Percentiles rank a stretch among this genome's conserved stretches.
Evolutionary conservation across 441 rosid species (phyloP).

Genomic region (Pelargonium myrrhifolium): DNA sequence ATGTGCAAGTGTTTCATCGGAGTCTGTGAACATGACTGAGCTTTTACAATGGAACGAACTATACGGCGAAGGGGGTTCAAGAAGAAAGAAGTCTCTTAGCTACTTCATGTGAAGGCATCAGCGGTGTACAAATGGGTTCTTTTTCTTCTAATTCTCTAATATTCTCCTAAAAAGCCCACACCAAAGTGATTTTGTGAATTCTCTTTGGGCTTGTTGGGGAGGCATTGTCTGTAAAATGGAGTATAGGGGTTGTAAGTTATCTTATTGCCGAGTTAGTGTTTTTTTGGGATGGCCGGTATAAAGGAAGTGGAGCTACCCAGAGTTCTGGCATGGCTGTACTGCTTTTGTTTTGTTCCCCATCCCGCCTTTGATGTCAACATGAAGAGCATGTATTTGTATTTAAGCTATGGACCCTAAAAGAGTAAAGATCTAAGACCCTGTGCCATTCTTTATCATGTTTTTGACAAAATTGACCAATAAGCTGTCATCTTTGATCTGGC

Average conservation of each 20-base stretch:
- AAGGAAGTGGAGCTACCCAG: neutral
- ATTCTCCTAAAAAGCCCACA: neutral
- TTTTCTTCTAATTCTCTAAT: neutral
- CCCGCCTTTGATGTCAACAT: neutral
- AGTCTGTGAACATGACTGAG: constrained; percentile 86
- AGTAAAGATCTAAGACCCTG: neutral
- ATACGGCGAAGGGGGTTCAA: constrained; percentile 97
- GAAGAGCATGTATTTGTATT: neutral
- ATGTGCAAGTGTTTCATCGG: constrained; percentile 92
- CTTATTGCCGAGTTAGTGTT: neutral
- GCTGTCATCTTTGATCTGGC: no score
- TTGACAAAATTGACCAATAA: no score
- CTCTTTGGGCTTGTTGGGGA: neutral
- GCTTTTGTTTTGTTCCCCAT: neutral
- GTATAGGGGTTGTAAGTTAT: neutral
- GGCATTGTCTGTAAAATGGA: neutral
- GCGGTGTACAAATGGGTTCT: neutral
- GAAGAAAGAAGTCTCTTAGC: constrained; percentile 80
- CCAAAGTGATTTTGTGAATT: neutral
- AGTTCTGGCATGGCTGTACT: neutral
- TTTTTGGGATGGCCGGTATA: neutral
- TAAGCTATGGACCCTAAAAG: neutral
- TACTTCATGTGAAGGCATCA: constrained; percentile 58
- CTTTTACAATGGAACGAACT: constrained; percentile 93
- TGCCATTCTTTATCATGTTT: neutral